Percentiles rank a stretch among this genome's conserved stretches.
phyloP scores from a whole-genome alignment of 208 protist species.

The Zelonia costaricensis region DNA sequence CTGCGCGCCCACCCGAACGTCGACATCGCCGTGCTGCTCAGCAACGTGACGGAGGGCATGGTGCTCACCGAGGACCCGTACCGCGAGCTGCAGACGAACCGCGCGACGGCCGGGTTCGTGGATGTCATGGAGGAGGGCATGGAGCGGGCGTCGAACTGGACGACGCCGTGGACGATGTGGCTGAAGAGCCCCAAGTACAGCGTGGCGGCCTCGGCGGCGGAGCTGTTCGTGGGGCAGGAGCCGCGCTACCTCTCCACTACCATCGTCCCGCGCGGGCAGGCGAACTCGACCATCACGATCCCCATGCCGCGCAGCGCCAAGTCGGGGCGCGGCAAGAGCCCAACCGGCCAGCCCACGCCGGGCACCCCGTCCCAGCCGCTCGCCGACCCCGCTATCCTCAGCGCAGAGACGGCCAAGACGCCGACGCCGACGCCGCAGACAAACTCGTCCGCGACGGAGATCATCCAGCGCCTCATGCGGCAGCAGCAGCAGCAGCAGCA shows the following conservation, averaged over 20 bases:
- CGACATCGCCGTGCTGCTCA: conserved; percentile 53
- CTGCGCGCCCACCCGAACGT: conserved; percentile 38
- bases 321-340: conserved; percentile 55
- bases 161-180: conserved; percentile 68
- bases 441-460: conserved; percentile 24
- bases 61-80: conserved; percentile 36
- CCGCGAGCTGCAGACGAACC: conserved; percentile 48
- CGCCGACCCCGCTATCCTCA: conserved; percentile 78
- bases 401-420: conserved; percentile 59
- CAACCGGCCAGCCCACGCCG: conserved; percentile 25
- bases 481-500: conserved; percentile 57
- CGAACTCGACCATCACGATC: conserved; percentile 65
- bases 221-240: conserved; percentile 42
- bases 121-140: conserved; percentile 69
- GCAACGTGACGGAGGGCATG: conserved; percentile 62
- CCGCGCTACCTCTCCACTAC: conserved; percentile 40
- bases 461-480: conserved; percentile 36
- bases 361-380: conserved; percentile 42
- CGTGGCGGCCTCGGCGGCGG: conserved; percentile 30
- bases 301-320: conserved; percentile 86
- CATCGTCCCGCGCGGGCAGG: conserved; percentile 35
- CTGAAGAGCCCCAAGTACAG: conserved; percentile 70
- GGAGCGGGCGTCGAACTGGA: conserved; percentile 37
- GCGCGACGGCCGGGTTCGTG: conserved; percentile 49
- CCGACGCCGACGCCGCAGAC: conserved; percentile 24